Base-by-base conservation (phyloP, 2,329 filamentous ascomycete species). In the Ilyonectria mors-panacis region DNA sequence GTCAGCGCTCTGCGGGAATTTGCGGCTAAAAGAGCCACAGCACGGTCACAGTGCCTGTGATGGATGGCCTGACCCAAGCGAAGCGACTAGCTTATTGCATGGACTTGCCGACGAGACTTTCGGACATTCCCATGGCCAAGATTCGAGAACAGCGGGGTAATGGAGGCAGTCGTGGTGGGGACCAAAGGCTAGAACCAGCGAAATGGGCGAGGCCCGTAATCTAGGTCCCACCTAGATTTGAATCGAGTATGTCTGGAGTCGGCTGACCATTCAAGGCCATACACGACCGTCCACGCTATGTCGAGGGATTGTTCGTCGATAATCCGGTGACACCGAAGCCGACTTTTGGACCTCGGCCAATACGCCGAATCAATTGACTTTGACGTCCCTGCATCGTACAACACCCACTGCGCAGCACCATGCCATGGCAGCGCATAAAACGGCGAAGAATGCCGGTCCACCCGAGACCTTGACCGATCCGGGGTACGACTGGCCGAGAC, bases 81-180 rank as follows among this genome's bases (percentile, higher is more conserved):
- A 64, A 71, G 68, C 62, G 70, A 69, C 72, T 69, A 70, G 66
- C 66, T 71, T 63, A 39, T 51, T 54, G 50, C 50, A 53, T 53
- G 30, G 68, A 70, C 72, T 69, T 66, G 66, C 66, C 45, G 45
- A 69, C 65, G 69, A 71, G 69, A 58, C 63, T 68, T 66, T 67
- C 55, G 67, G 70, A 55, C 66, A 74, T 75, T 67, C 71, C 73
- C 73, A 75, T 61, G 72, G 23, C 63, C 63, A 72, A 68, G 71
- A 65, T 73, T 69, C 69, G 73, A 68, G 71, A 68, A 68, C 72
- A 70, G 74, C 74, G 75, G 74, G 75, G 73, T 75, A 77, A 68
- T 59, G 56, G 70, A 53, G 65, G 63, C 51, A 72, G 67, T 65
- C 64, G 67, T 51, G 67, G 73, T 75, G 73, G 73, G 65, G 73